Evolutionary conservation across 306 rosid genomes (phyloP), one percentile per base, ranked within the genome.

Genomic region (Mucuna pruriens): DNA sequence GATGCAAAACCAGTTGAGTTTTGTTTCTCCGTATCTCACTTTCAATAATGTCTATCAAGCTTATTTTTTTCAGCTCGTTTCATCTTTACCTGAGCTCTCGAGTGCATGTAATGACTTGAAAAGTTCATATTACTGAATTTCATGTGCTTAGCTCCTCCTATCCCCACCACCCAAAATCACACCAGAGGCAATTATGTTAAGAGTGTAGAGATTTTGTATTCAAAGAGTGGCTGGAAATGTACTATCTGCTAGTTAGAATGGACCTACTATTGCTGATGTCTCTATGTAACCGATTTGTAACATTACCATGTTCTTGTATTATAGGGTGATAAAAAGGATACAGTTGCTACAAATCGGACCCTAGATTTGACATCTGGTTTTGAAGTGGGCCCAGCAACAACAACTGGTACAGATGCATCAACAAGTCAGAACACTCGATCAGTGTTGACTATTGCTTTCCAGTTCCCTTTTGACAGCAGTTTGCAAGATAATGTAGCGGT

Each of bases 1-100:
- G 99, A 93, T 77, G 85, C 99, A 52, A 89, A 91, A 96, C 69
- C 98, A 93, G 99, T 95, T 90, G 87, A 89, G 99, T 91, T 51
- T 69, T 23, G 76, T 78, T 77, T 33, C 11, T 71, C 19, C 29
- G 22, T 69, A 16, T 44, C 76, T 22, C 22, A 6, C 16, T 9
- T 74, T 12, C 6, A 10, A 16, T 19, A 22, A 6, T 40, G 16
- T 70, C 36, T n/a, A 36, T 2, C 11, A 13, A 13, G 7, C 15
- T 55, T 19, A 0, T 2, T 61, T 8, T 8, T 60, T 38, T 23
- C 61, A 58, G 45, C 9, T 23, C 11, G 46, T 20, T 19, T 3
- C 15, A 2, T 1, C 29, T 74, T 66, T 26, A 4, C 26, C 57
- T 12, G 12, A 51, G 49, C 25, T 25, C 17, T 0, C 23, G 12